A percentile compares a stretch with the other conserved stretches of the same genome.
phyloP scores from a whole-genome alignment of 768 basidiomycete species.

The Mycena galopus region DNA sequence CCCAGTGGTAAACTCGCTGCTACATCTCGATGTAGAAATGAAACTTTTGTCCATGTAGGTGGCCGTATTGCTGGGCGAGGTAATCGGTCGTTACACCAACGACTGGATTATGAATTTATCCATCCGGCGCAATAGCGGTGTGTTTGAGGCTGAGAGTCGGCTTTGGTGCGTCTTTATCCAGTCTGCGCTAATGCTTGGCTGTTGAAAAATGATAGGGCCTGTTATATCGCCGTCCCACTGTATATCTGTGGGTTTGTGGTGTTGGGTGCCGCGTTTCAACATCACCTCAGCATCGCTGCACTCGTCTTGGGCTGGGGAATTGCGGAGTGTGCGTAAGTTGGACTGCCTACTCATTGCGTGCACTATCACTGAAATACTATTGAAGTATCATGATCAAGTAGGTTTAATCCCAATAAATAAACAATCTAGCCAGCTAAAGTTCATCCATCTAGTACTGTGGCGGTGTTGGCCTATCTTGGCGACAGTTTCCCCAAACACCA shows the following conservation, averaged over 20 bases:
- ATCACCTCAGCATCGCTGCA: background rate
- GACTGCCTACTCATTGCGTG: background rate
- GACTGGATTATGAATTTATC: conserved; percentile 63
- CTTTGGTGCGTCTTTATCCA: conserved; percentile 36
- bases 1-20: conserved; percentile 58
- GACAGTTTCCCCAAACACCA: background rate
- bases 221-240: conserved; percentile 64
- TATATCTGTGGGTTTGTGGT: conserved; percentile 48
- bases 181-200: background rate
- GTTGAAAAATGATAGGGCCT: conserved; percentile 48
- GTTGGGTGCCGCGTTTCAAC: conserved; percentile 49
- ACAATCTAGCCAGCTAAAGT: background rate
- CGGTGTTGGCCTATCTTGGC: conserved; percentile 52
- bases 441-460: conserved; percentile 15
- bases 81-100: conserved; percentile 65
- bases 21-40: background rate
- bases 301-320: background rate
- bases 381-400: background rate
- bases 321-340: background rate
- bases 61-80: conserved; percentile 64
- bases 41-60: conserved; percentile 48
- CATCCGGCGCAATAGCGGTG: conserved; percentile 63
- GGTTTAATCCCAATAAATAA: background rate
- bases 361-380: background rate
- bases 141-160: conserved; percentile 51